Base-by-base conservation (phyloP, 169 alveolate genomes). In the Plasmodium gallinaceum region DNA sequence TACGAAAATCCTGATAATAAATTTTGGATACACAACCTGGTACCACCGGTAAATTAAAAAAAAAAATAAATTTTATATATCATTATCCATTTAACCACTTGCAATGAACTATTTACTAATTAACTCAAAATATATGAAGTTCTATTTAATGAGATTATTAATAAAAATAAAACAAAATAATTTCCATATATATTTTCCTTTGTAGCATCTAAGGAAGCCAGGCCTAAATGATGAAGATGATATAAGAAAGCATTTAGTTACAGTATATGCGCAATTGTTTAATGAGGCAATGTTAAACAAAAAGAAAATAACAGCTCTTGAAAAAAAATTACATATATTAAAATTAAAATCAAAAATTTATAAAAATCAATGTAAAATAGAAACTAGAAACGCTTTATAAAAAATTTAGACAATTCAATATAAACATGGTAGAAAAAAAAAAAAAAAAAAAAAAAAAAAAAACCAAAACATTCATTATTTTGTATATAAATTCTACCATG, bases 151-250 rank as follows among this genome's bases (percentile, higher is more conserved):
- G 4, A 32, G 4, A 32, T 32, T 32, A 32, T 32, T 32, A 4
- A 32, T 32, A 32, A 32, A 32, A 32, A 32, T 32, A 32, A 32
- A 32, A 32, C 39, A 32, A 32, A 32, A 32, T 32, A 4, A 60
- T 32, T 7, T n/a, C 16, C n/a, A 65, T 54, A 32, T 75, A 54
- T 45, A 39, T 58, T 10, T 10, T n/a, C 54, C 43, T 39, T 7
- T 32, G 18, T 76, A 78, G 89, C 89, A 78, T 43, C 45, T 78
- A 32, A 78, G 89, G 48, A 78, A 78, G n/a, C 89, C 89, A 14
- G 22, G 10, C 7, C 54, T 78, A 37, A 39, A 65, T 43, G 48
- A 78, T 16, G 78, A 78, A 14, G 89, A 78, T 46, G 89, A 51
- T 8, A 64, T 78, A n/a, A 78, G 89, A 20, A 78, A 52, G 2